These are phyloP conservation scores for Conringia planisiliqua DNA, from an alignment of 345 rosid genomes.

Conservation along the genomic window DNA sequence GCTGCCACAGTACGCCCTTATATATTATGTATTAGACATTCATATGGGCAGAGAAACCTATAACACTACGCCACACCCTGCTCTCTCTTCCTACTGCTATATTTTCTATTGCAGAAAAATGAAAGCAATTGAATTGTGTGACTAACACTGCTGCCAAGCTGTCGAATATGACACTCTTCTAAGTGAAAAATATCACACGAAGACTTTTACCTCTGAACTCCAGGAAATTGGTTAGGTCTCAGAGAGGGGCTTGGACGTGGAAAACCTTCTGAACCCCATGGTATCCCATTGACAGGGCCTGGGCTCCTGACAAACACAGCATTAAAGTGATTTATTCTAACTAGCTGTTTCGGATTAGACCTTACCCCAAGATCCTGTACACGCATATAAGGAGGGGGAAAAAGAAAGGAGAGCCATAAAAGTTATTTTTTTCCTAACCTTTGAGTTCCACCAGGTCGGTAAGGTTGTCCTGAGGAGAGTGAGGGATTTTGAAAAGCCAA, in stretches of 20 bases:
- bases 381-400: neutral
- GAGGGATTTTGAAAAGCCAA: conserved; percentile 31
- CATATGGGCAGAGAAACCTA: conserved; percentile 2
- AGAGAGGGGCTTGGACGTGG: conserved; percentile 29
- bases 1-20: conserved; percentile 17
- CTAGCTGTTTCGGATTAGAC: neutral
- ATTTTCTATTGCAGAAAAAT: conserved; percentile 9
- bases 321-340: conserved; percentile 7
- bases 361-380: neutral
- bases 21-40: neutral
- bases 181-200: neutral
- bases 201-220: conserved; percentile 31
- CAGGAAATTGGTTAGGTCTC: conserved; percentile 34
- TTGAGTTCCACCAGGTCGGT: conserved; percentile 28
- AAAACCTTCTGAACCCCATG: conserved; percentile 26
- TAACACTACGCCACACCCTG: conserved; percentile 1
- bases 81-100: conserved; percentile 11
- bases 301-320: conserved; percentile 26
- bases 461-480: conserved; percentile 31
- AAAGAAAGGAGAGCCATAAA: neutral
- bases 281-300: conserved; percentile 5
- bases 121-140: conserved; percentile 20
- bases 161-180: conserved; percentile 1
- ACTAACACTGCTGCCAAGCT: conserved; percentile 8
- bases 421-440: conserved; percentile 33